phyloP scores from a whole-genome alignment of 768 basidiomycete species.

The Tylopilus vinaceipallidus region DNA sequence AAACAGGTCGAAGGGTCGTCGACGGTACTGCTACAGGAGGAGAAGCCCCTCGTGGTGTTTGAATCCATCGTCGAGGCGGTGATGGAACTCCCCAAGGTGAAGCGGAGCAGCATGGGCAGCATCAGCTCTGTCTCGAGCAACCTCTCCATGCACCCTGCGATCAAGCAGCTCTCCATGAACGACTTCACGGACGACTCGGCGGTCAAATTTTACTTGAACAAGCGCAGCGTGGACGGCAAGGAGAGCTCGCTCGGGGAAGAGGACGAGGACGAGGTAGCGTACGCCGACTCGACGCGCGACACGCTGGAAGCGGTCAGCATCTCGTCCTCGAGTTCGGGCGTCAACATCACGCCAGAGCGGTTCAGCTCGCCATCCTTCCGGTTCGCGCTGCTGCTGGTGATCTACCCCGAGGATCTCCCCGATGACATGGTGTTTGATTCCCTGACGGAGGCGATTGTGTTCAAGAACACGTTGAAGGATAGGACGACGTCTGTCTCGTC shows the following conservation, averaged over 20 bases:
- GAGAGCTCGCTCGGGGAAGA: conserved; percentile 47
- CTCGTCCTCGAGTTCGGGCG: conserved; percentile 23
- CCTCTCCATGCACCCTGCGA: conserved; percentile 92
- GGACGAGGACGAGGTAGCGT: conserved; percentile 40
- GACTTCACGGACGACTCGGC: conserved; percentile 97
- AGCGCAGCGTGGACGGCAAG: conserved; percentile 45
- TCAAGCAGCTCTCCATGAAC: conserved; percentile 91
- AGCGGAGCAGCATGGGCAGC: conserved; percentile 89
- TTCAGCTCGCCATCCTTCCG: conserved; percentile 81
- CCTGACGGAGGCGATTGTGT: conserved; percentile 89
- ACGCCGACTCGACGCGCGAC: conserved; percentile 36
- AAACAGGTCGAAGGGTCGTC: conserved; percentile 91
- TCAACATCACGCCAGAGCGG: conserved; percentile 61
- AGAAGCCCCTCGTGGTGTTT: conserved; percentile 88
- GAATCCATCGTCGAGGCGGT: conserved; percentile 81
- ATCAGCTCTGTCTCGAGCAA: conserved; percentile 93
- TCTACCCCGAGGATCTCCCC: conserved; percentile 88
- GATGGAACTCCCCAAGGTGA: conserved; percentile 82
- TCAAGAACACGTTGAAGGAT: conserved; percentile 69
- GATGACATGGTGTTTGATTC: conserved; percentile 96
- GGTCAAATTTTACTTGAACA: conserved; percentile 94
- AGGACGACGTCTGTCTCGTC: conserved; percentile 41
- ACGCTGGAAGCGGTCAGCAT: conserved; percentile 26
- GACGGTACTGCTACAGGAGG: conserved; percentile 65
- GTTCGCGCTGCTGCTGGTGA: conserved; percentile 84